Conservation (phyloP, 331 rosid genomes). For the Dryas integrifolia region DNA sequence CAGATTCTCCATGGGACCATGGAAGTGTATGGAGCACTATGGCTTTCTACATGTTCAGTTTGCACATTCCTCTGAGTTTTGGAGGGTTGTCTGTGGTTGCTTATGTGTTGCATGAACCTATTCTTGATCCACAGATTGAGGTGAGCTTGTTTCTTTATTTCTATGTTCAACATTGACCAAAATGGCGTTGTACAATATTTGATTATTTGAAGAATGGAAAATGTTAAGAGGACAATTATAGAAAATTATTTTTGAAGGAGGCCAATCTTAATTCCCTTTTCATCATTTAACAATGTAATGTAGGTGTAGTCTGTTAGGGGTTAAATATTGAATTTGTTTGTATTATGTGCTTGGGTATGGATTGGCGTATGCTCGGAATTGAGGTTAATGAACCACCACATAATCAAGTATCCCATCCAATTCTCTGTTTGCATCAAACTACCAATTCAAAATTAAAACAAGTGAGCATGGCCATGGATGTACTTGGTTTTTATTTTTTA, state of each 20-base stretch:
- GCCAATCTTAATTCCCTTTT: background rate
- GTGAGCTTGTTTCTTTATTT: slow-evolving; percentile 34
- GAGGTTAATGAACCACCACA: background rate
- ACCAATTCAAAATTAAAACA: background rate
- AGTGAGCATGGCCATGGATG: background rate
- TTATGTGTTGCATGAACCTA: slow-evolving; percentile 34
- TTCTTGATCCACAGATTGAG: slow-evolving; percentile 64
- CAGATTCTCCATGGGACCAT: slow-evolving; percentile 56
- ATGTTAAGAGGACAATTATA: background rate
- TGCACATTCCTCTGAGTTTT: slow-evolving; percentile 88
- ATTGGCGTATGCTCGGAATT: background rate
- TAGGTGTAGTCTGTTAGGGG: background rate
- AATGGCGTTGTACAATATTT: background rate
- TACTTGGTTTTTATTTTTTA: background rate
- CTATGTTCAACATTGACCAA: background rate
- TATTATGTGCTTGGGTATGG: background rate
- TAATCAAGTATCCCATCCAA: background rate
- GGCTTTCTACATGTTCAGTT: slow-evolving; percentile 60
- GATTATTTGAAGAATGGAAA: background rate
- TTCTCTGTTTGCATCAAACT: background rate
- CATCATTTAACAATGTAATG: background rate
- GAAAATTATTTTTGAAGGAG: background rate
- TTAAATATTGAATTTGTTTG: background rate
- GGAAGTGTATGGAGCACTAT: slow-evolving; percentile 57
- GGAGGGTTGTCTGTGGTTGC: slow-evolving; percentile 66